These are phyloP conservation scores for Wilcoxina mikolae DNA, from an alignment of 495 filamentous ascomycete species.

Conservation along the genomic window DNA sequence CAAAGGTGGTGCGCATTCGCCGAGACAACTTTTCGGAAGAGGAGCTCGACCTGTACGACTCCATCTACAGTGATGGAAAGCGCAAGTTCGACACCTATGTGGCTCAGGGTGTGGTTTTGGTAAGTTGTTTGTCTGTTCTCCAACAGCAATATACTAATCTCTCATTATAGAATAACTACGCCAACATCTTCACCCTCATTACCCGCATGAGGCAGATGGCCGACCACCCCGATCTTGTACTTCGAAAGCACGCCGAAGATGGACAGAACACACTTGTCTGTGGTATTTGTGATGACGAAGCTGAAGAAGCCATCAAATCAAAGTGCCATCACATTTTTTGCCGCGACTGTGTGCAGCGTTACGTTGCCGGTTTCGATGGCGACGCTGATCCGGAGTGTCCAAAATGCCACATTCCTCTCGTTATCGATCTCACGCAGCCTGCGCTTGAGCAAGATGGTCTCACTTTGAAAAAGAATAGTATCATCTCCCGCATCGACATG, in stretches of 20 bases:
- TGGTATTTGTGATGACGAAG: conserved; percentile 85
- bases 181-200: conserved; percentile 75
- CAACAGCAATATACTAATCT: no score
- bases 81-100: conserved; percentile 92
- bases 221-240: conserved; percentile 84
- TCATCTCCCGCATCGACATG: conserved; percentile 96
- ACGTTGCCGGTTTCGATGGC: conserved; percentile 55
- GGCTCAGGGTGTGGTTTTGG: conserved; percentile 80
- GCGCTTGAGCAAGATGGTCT: conserved; percentile 75
- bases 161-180: conserved; percentile 63
- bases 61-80: conserved; percentile 79
- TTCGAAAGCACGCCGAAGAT: conserved; percentile 69
- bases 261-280: conserved; percentile 87
- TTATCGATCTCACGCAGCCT: conserved; percentile 84
- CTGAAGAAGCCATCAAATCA: conserved; percentile 84
- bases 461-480: conserved; percentile 74
- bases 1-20: conserved; percentile 81
- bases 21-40: conserved; percentile 92
- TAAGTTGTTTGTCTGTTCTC: conserved; percentile 10
- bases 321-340: conserved; percentile 92
- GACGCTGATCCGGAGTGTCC: conserved; percentile 63
- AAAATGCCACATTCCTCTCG: conserved; percentile 73
- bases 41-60: conserved; percentile 85
- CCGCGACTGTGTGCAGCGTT: conserved; percentile 72
- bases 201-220: conserved; percentile 97